These are phyloP conservation scores for Claviceps quebecensis DNA, from an alignment of 2,329 filamentous ascomycete species.

Conservation along the genomic window DNA sequence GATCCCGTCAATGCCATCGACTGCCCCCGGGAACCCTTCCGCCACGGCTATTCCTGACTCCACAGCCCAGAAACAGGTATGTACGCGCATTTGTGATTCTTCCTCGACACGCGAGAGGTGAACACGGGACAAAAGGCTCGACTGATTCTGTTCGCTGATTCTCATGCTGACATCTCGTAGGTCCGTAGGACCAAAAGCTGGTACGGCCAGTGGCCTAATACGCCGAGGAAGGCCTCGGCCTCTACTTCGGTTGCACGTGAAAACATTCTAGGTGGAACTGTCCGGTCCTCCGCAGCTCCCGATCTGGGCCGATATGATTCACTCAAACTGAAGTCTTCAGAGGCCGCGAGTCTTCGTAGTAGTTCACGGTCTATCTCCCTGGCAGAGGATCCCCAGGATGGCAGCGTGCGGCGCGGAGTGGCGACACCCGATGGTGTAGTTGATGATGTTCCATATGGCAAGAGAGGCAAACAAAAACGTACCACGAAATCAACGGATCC, in stretches of 20 bases:
- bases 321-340: slow-evolving; percentile 20
- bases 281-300: slow-evolving; percentile 28
- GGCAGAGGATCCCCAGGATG: slow-evolving; percentile 14
- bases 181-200: slow-evolving; percentile 41
- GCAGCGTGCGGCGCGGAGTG: slow-evolving; percentile 2
- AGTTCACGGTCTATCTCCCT: slow-evolving; percentile 11
- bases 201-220: slow-evolving; percentile 48
- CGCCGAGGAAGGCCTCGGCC: slow-evolving; percentile 42
- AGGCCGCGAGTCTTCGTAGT: slow-evolving; percentile 18
- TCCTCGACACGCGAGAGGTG: not conserved
- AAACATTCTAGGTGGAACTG: slow-evolving; percentile 43
- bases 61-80: slow-evolving; percentile 8
- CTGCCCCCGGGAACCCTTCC: not conserved
- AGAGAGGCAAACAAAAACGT: not conserved
- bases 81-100: slow-evolving; percentile 1
- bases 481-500: slow-evolving; percentile 1
- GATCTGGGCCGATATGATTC: slow-evolving; percentile 39
- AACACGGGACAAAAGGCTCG: not conserved
- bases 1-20: slow-evolving; percentile 4
- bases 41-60: not conserved
- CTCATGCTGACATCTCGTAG: slow-evolving; percentile 16
- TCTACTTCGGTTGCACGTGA: slow-evolving; percentile 48
- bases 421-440: not conserved
- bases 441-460: not conserved
- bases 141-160: not conserved